Base-by-base conservation (phyloP, 495 filamentous ascomycete species). In the Penicillium tannophilum region DNA sequence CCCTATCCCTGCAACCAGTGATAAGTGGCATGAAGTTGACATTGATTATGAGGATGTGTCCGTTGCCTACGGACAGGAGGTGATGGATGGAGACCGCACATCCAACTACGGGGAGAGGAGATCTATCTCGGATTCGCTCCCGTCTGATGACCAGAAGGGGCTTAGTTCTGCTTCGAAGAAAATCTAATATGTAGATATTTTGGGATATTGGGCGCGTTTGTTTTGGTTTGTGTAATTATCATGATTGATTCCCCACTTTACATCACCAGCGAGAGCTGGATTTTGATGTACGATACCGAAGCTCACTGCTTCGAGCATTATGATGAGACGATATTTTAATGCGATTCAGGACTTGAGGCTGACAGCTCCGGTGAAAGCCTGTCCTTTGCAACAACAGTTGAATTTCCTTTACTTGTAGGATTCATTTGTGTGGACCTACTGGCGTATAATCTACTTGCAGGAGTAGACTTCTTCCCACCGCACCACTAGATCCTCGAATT, bases 1-100 rank as follows among this genome's bases (percentile, higher is more conserved):
- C 62, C 92, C 92, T 0, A 74, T 96, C 16, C 89, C 89, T 6
- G 91, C 87, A 17, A 84, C 77, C 39, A 92, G 87, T 63, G 82
- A 88, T 35, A 77, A 64, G 12, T 97, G 93, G 93, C 84, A 89
- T 67, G 93, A 97, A 75, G 86, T 93, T 31, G 86, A 88, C 19
- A 83, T 90, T 54, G 82, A 90, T 54, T 55, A 65, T 23, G 54
- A 35, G 7, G 41, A 77, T 36, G 30, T 79, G 12, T 61, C 63
- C 1, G 63, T 82, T 46, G 72, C 76, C 4, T 78, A 83, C 53
- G 76, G 71, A 6, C 65, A 74, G 52, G 72, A 76, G 10, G 63
- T 75, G 1, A 57, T 28, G 20, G 73, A 71, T 52, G 67, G 67
- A 46, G 70, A 72, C 44, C 41, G 57, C 20, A 12, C 26, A 17